phyloP scores from a whole-genome alignment of 2,329 filamentous ascomycete genomes.

The Venturiaceae sp. region DNA sequence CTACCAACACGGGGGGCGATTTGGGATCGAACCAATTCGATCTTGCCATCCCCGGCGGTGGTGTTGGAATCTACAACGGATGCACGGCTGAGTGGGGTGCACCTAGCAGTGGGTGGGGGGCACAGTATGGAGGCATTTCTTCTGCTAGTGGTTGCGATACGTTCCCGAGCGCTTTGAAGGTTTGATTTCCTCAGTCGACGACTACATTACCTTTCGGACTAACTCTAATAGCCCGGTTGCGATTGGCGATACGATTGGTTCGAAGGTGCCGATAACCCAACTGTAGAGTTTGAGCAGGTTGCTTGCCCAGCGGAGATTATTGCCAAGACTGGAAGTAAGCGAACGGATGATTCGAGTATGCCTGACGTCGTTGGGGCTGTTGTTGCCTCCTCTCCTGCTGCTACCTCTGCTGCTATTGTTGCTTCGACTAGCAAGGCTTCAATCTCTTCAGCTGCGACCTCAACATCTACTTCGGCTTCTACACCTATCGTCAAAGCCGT shows the following conservation, averaged over 20 bases:
- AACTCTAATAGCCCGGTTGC: slow-evolving; percentile 50
- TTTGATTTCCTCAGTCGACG: too few relatives aligned
- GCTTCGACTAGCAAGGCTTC: neutral
- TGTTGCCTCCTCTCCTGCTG: neutral
- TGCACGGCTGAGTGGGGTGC: slow-evolving; percentile 41
- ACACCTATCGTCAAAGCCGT: neutral
- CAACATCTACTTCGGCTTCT: neutral
- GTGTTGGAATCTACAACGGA: slow-evolving; percentile 45
- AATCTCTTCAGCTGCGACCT: neutral
- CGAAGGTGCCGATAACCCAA: slow-evolving; percentile 47
- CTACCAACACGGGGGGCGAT: slow-evolving; percentile 51
- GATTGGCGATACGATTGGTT: slow-evolving; percentile 59
- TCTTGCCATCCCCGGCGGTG: slow-evolving; percentile 40
- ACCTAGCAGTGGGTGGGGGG: slow-evolving; percentile 42
- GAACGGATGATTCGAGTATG: neutral
- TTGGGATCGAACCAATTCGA: slow-evolving; percentile 50
- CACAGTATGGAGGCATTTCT: slow-evolving; percentile 48
- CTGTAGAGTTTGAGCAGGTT: slow-evolving; percentile 45
- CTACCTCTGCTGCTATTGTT: neutral
- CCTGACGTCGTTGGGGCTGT: neutral
- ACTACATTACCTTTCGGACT: too few relatives aligned
- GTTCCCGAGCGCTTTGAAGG: slow-evolving; percentile 43
- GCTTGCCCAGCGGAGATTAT: slow-evolving; percentile 43
- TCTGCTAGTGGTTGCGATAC: slow-evolving; percentile 40
- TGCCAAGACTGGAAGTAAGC: slow-evolving; percentile 15